phyloP scores from a whole-genome alignment of 108 stramenopile genomes.

The Halocafeteria seosinensis region DNA sequence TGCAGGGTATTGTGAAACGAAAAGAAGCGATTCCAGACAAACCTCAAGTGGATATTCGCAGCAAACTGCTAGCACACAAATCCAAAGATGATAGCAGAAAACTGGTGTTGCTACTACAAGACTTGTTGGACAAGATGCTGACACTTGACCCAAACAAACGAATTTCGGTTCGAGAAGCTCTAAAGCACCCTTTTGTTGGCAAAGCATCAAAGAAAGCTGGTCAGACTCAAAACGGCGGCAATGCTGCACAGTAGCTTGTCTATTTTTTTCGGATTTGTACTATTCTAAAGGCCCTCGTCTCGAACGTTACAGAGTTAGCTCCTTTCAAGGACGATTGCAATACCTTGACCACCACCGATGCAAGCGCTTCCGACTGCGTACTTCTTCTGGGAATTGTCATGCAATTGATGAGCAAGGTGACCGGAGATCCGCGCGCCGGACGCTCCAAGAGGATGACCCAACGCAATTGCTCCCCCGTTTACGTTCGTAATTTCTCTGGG shows the following conservation, averaged over 20 bases:
- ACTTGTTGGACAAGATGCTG: constrained; percentile 35
- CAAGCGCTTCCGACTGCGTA: constrained; percentile 82
- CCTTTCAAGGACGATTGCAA: constrained; percentile 72
- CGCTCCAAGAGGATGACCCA: constrained; percentile 86
- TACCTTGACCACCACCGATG: constrained; percentile 98
- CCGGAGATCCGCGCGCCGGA: constrained; percentile 71
- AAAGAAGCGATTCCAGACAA: neutral
- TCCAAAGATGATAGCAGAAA: neutral
- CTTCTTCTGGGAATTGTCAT: constrained; percentile 30
- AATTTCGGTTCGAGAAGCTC: constrained; percentile 35
- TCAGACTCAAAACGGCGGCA: too few species aligned
- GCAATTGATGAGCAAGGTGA: constrained; percentile 67
- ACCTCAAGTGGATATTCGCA: too few species aligned
- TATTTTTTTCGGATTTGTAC: too few species aligned
- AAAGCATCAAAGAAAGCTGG: neutral
- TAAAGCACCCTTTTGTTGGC: constrained; percentile 49
- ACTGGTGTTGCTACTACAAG: neutral
- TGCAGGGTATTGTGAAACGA: neutral
- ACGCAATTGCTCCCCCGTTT: constrained; percentile 77
- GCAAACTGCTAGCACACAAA: neutral
- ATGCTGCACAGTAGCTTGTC: too few species aligned
- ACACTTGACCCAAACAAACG: constrained; percentile 30
- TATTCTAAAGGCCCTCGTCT: too few species aligned
- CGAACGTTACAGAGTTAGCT: too few species aligned
- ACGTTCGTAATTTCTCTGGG: constrained; percentile 49